A percentile compares a stretch with the other conserved stretches of the same genome.
Evolutionary conservation across 1,139 yeast species (phyloP).

Genomic region (Hansenula lynferdii): DNA sequence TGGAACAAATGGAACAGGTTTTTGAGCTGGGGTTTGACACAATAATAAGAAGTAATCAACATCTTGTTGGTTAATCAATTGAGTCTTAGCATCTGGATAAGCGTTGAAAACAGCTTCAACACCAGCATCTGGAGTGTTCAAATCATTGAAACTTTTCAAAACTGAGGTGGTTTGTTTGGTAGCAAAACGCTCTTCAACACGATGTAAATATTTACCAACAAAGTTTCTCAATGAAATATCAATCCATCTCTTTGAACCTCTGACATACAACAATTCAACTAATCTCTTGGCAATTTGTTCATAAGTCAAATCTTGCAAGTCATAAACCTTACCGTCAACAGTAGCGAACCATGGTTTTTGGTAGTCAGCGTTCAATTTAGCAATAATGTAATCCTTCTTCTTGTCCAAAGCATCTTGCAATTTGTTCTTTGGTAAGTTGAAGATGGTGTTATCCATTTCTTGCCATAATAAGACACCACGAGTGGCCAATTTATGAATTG

Average conservation of each 20-base stretch:
- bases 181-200: slow-evolving; percentile 96
- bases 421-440: slow-evolving; percentile 87
- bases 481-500: slow-evolving; percentile 97
- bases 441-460: slow-evolving; percentile 91
- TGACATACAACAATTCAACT: slow-evolving; percentile 84
- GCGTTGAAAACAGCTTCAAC: slow-evolving; percentile 56
- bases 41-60: slow-evolving; percentile 85
- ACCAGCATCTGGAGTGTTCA: slow-evolving; percentile 61
- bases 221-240: slow-evolving; percentile 83
- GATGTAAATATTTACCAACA: slow-evolving; percentile 80
- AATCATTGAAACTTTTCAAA: slow-evolving; percentile 66
- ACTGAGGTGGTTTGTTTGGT: slow-evolving; percentile 52
- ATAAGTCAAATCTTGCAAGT: slow-evolving; percentile 93
- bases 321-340: slow-evolving; percentile 69
- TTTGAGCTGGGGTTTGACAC: slow-evolving; percentile 81
- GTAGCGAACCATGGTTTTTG: slow-evolving; percentile 95
- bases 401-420: slow-evolving; percentile 73
- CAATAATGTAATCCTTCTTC: slow-evolving; percentile 83
- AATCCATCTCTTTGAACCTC: slow-evolving; percentile 81
- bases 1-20: slow-evolving; percentile 98
- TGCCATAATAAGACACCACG: slow-evolving; percentile 98
- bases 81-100: slow-evolving; percentile 71
- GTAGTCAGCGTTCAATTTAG: slow-evolving; percentile 84
- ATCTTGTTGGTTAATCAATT: slow-evolving; percentile 92
- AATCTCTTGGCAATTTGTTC: slow-evolving; percentile 85